Evolutionary conservation across 2,329 filamentous ascomycete species (phyloP), one percentile per base, ranked within the genome.

Genomic region (Fusarium tuaranense): DNA sequence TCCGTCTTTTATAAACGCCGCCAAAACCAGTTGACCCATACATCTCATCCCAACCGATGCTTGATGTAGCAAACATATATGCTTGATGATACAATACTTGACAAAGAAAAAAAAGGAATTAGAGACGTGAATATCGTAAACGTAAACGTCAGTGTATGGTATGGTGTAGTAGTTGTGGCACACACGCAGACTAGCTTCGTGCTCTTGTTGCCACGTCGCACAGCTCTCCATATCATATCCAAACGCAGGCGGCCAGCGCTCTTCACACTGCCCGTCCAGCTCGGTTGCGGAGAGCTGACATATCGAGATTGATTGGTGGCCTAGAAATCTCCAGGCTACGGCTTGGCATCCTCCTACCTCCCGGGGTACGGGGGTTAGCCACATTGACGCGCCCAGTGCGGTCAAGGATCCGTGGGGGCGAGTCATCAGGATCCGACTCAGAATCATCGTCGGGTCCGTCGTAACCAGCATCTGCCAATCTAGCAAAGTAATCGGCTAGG

Each of bases 401-500:
- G 39, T 89, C 86, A 18, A 87, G 81, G 3, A 89, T 85, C 7
- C 88, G 82, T 32, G 84, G 81, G 61, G 81, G 84, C 20, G 82
- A 81, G n/a, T 86, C 85, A n/a, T 86, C 84, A 4, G 80, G 81
- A 13, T 85, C 85, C 1, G 84, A 86, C 18, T 81, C 82, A 2
- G 83, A 83, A 8, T 86, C 85, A 0, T 85, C 83, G 1, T 82
- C 82, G 8, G 73, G 75, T 18, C 80, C 82, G 14, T 81, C 78
- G 22, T 85, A 84, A 3, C 94, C 92, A 66, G 94, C 93, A 73
- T 94, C 89, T 0, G 93, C 93, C 44, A 97, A 84, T 1, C 95
- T 90, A 0, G 92, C 87, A 81, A 98, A 98, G 82, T 98, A 98
- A 79, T 98, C 95, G 2, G 95, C 93, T 57, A 98, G 82, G 0